Conservation (phyloP, 1,284 basidiomycete species). For the Tylopilus sp. region DNA sequence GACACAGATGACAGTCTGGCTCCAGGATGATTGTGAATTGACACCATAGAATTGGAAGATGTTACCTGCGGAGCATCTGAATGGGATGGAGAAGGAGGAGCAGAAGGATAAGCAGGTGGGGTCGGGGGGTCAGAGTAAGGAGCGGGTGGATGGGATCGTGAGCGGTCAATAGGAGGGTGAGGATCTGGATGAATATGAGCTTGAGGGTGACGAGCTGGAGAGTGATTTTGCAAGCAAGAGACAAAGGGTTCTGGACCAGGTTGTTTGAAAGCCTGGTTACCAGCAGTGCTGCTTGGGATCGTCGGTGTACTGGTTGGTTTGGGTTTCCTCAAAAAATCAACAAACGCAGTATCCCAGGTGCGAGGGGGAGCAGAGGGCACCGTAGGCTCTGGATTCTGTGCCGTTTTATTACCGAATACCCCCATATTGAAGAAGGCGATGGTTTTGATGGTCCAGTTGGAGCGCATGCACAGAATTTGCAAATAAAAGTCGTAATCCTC, state of each 20-base stretch:
- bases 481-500: slow-evolving; percentile 11
- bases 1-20: neutral
- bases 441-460: neutral
- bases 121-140: no score
- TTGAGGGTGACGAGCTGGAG: neutral
- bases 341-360: no score
- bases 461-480: neutral
- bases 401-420: neutral
- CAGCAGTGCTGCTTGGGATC: no score
- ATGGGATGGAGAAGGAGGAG: neutral
- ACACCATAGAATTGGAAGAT: neutral
- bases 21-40: neutral
- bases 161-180: neutral
- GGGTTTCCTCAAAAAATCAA: no score
- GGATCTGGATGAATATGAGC: no score
- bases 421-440: neutral
- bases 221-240: no score
- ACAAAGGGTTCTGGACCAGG: no score
- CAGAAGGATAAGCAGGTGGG: no score
- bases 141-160: neutral
- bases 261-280: no score
- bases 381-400: neutral
- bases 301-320: no score
- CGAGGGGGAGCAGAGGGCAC: neutral
- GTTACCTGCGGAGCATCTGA: neutral